Conservation (phyloP, 2,329 filamentous ascomycete genomes). For the Penicillium brevicompactum region DNA sequence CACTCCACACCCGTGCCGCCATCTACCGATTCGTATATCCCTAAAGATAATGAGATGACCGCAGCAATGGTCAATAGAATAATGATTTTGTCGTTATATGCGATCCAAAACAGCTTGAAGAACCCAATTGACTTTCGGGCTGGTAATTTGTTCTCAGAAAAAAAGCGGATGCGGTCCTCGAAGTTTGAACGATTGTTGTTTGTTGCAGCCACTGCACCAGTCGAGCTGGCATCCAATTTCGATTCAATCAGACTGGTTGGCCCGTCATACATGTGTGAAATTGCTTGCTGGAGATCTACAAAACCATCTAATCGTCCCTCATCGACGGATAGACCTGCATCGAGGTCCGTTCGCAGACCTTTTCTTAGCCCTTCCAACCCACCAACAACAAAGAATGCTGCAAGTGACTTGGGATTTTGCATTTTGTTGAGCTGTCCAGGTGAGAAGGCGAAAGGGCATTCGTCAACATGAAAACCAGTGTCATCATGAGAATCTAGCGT, state of each 20-base stretch:
- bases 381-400: slow-evolving; percentile 78
- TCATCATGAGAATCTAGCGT: slow-evolving; percentile 76
- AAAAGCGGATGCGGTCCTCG: slow-evolving; percentile 62
- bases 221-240: not conserved
- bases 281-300: slow-evolving; percentile 64
- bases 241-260: not conserved
- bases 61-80: slow-evolving; percentile 70
- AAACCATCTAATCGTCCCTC: slow-evolving; percentile 67
- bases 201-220: not conserved
- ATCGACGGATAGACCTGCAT: slow-evolving; percentile 73
- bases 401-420: slow-evolving; percentile 83
- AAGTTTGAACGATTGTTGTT: slow-evolving; percentile 38
- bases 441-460: slow-evolving; percentile 86
- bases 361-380: slow-evolving; percentile 77
- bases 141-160: slow-evolving; percentile 63
- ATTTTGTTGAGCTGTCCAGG: slow-evolving; percentile 79
- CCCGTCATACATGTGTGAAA: too few relatives aligned
- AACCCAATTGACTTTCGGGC: slow-evolving; percentile 65
- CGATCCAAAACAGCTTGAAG: slow-evolving; percentile 64
- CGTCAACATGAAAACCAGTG: slow-evolving; percentile 70
- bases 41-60: slow-evolving; percentile 67
- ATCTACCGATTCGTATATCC: slow-evolving; percentile 67
- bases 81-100: slow-evolving; percentile 74
- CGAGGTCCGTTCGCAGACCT: slow-evolving; percentile 72
- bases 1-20: slow-evolving; percentile 58